A percentile compares a stretch with the other conserved stretches of the same genome.
phyloP scores from a whole-genome alignment of 2,329 filamentous ascomycete species.

The Microthyrium microscopicum region DNA sequence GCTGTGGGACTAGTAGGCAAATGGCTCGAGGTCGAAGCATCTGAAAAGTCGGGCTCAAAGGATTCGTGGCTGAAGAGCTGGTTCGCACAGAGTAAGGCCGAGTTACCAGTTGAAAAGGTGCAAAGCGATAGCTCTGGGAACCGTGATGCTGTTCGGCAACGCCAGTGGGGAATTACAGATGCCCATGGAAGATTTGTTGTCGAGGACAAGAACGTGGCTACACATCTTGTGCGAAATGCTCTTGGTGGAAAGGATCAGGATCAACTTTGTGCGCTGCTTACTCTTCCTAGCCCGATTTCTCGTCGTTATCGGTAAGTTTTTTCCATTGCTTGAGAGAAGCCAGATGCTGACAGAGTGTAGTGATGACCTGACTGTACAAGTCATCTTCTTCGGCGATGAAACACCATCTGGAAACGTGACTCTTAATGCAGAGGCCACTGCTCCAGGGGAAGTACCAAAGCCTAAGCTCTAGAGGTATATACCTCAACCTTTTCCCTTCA shows the following conservation, averaged over 20 bases:
- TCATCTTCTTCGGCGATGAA: slow-evolving; percentile 91
- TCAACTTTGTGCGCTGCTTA: slow-evolving; percentile 82
- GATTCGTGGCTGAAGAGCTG: slow-evolving; percentile 57
- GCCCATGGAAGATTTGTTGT: slow-evolving; percentile 75
- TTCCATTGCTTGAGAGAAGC: not conserved
- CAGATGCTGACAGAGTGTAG: slow-evolving; percentile 26
- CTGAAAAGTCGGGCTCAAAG: slow-evolving; percentile 17
- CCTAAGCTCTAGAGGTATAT: slow-evolving; percentile 36
- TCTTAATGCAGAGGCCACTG: slow-evolving; percentile 75
- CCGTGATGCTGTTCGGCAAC: slow-evolving; percentile 70
- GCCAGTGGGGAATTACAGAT: slow-evolving; percentile 74
- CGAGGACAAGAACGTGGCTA: slow-evolving; percentile 90
- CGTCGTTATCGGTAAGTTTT: slow-evolving; percentile 65
- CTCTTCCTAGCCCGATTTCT: slow-evolving; percentile 79
- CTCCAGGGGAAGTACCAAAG: slow-evolving; percentile 31
- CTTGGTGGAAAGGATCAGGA: slow-evolving; percentile 86
- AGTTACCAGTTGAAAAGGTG: slow-evolving; percentile 56
- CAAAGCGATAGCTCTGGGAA: slow-evolving; percentile 45
- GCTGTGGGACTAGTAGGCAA: slow-evolving; percentile 91
- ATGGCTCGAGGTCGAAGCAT: slow-evolving; percentile 61
- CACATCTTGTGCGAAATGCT: slow-evolving; percentile 87
- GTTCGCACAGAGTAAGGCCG: slow-evolving; percentile 37
- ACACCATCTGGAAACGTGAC: slow-evolving; percentile 51
- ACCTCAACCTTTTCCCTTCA: no score
- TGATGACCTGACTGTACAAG: slow-evolving; percentile 91